Base-by-base conservation (phyloP, 2,329 filamentous ascomycete species). In the Pseudogymnoascus sp. region DNA sequence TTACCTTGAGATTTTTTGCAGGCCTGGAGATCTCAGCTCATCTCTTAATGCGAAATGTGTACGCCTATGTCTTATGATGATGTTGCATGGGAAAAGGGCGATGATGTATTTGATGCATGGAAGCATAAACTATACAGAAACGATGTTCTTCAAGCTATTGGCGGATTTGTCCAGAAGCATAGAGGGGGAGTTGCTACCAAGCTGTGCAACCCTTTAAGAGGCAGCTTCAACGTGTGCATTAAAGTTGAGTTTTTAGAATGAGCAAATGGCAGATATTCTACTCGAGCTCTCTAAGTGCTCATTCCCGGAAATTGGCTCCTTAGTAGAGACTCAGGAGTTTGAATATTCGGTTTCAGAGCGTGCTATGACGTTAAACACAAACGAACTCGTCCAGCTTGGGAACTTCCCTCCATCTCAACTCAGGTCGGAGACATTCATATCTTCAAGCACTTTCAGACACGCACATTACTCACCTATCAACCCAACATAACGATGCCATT, bases 401-500 rank as follows among this genome's bases (percentile, higher is more conserved):
- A 64, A 66, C 38, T 65, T 68, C 38, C 70, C 71, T 40, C 42
- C 62, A 16, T 40, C 34, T 60, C 59, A 12, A 31, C 69, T 16
- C 65, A 73, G 8, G 69, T 70, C 56, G 68, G 65, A 23, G 61
- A 62, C 25, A 3, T 78, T 73, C 74, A 5, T 80, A 77, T 71
- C 77, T 75, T 42, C 50, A 62, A 14, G 72, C 70, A 0, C 68
- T 80, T 6, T 75, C 78, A 2, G 73, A 78, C 4, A 72, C 78
- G 65, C 75, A 82, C 42, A 68, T 82, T 5, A 69, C 69, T 23
- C 76, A 79, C 44, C 65, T 79, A 4, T 60, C 60, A 18, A 71
- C 71, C 14, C 77, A 80, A 63, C 71, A 70, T 8, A 78, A 79
- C 63, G 71, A 77, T 64, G 71, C 73, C 21, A 68, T 76, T 4